These are phyloP conservation scores for Anacardium occidentale DNA, from an alignment of 345 rosid genomes.

Conservation along the genomic window DNA sequence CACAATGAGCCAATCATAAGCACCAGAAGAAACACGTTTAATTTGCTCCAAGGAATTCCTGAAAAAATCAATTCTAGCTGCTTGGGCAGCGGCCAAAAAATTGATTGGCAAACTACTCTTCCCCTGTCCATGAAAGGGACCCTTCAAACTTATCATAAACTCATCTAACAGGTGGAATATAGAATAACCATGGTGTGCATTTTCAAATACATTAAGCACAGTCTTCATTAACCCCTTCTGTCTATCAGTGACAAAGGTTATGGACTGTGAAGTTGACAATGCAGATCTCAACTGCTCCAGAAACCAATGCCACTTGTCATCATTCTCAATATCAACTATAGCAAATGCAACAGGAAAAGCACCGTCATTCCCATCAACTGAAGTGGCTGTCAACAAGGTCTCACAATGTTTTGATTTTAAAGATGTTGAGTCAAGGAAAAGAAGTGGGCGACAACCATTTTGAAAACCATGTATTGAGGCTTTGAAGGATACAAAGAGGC, in stretches of 20 bases:
- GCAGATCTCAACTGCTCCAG: conserved; percentile 62
- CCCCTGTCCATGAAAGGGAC: conserved; percentile 85
- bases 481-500: conserved; percentile 65
- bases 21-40: conserved; percentile 54
- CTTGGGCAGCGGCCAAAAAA: conserved; percentile 72
- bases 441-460: conserved; percentile 82
- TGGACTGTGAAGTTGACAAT: conserved; percentile 42
- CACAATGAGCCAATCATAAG: conserved; percentile 83
- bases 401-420: conserved; percentile 80
- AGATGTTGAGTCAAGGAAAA: conserved; percentile 71
- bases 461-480: conserved; percentile 66
- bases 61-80: conserved; percentile 60
- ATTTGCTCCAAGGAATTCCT: conserved; percentile 56
- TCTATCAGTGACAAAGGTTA: conserved; percentile 78
- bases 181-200: conserved; percentile 67
- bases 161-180: conserved; percentile 69
- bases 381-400: conserved; percentile 71
- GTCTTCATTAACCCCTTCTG: conserved; percentile 59
- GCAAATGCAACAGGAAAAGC: conserved; percentile 78
- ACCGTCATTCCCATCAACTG: conserved; percentile 79
- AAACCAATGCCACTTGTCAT: conserved; percentile 84
- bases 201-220: conserved; percentile 66
- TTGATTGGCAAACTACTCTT: conserved; percentile 56
- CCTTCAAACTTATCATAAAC: conserved; percentile 63
- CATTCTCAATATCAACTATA: conserved; percentile 69